Evolutionary conservation across 73 alveolate genomes (phyloP).

Genomic region (Paramecium biaurelia): DNA sequence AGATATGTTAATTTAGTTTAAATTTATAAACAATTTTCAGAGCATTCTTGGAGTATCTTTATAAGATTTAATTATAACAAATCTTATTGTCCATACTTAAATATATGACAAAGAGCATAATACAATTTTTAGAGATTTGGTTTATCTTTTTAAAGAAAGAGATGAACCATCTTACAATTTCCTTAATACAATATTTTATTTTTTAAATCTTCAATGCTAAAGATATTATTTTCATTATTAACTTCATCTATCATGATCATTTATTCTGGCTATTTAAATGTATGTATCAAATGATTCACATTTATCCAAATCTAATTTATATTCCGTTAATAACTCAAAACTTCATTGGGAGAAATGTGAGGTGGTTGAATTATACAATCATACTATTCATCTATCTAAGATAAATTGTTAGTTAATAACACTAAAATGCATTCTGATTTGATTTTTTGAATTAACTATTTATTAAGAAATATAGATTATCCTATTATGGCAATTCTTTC

Average conservation of each 20-base stretch:
- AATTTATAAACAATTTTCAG: background rate
- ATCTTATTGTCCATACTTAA: background rate
- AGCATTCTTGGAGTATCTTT: background rate
- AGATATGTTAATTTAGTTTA: background rate
- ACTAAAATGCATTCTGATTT: conserved; percentile 19
- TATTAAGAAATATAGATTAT: background rate
- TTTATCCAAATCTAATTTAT: background rate
- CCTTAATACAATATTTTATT: background rate
- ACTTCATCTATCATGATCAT: background rate
- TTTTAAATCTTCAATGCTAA: background rate
- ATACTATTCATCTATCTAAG: background rate
- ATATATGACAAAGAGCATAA: background rate
- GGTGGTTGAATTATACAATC: background rate
- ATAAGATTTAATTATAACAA: background rate
- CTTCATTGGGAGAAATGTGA: background rate
- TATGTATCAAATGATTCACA: background rate
- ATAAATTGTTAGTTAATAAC: background rate
- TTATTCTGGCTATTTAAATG: background rate
- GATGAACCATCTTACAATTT: background rate
- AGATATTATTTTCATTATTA: background rate
- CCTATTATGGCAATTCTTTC: background rate
- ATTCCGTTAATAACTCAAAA: background rate
- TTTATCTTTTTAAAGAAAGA: background rate
- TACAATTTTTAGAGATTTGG: background rate
- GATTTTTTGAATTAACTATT: background rate